Percentiles rank a stretch among this genome's conserved stretches.
Evolutionary conservation across 1,284 basidiomycete species (phyloP).

Genomic region (Sporisorium sorghi): DNA sequence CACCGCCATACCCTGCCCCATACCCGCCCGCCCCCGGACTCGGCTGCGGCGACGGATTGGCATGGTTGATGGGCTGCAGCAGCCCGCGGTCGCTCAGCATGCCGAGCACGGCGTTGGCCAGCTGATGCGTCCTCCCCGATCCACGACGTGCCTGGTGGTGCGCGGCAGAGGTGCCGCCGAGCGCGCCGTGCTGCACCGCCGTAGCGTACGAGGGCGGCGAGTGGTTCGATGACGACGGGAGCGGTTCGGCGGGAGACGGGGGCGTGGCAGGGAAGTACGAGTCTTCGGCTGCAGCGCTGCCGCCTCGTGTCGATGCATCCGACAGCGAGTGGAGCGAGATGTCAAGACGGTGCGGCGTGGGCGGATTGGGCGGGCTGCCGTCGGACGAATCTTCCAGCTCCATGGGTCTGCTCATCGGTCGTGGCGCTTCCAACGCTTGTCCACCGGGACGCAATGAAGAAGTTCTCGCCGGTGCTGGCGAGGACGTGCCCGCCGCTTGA

Average conservation of each 20-base stretch:
- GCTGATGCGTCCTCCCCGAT: conserved; percentile 48
- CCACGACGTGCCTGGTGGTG: conserved; percentile 49
- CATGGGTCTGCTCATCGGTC: conserved; percentile 30
- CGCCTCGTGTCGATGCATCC: conserved; percentile 21
- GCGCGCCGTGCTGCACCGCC: conserved; percentile 28
- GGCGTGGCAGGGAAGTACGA: conserved; percentile 49
- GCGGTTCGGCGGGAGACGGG: conserved; percentile 27
- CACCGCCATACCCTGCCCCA: conserved; percentile 33
- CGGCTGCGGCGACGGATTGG: conserved; percentile 38
- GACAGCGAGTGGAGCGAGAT: conserved; percentile 71
- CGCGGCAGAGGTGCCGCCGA: conserved; percentile 36
- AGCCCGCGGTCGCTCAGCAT: conserved; percentile 58
- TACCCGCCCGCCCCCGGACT: conserved; percentile 17
- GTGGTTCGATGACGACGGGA: conserved; percentile 11
- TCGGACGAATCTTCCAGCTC: conserved; percentile 45
- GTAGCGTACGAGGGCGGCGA: conserved; percentile 36
- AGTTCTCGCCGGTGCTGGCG: conserved; percentile 1
- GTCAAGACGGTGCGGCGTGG: conserved; percentile 73
- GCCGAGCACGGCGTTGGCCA: conserved; percentile 61
- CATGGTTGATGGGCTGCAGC: conserved; percentile 46
- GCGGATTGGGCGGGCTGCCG: conserved; percentile 72
- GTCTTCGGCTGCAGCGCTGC: conserved; percentile 19
- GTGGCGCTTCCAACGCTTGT: conserved; percentile 11
- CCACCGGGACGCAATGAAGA: conserved; percentile 34
- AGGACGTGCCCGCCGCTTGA: conserved; percentile 24